Conservation (phyloP, 2,329 filamentous ascomycete genomes). For the Raffaelea albimanens region DNA sequence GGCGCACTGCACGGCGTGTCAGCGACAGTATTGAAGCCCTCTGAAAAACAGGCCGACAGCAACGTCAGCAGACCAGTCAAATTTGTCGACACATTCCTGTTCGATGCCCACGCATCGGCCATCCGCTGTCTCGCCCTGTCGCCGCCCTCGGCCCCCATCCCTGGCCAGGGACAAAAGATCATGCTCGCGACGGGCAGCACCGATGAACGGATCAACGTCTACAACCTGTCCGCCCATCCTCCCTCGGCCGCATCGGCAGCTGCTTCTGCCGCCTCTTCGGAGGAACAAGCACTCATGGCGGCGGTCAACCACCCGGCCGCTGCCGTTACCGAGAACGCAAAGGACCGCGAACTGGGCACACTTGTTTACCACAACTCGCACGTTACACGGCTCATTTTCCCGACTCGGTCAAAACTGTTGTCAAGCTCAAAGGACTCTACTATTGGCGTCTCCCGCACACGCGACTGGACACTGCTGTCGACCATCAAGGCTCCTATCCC, state of each 20-base stretch:
- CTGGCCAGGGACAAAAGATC: constrained; percentile 65
- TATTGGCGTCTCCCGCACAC: constrained; percentile 74
- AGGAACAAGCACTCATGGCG: constrained; percentile 49
- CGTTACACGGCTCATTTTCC: constrained; percentile 72
- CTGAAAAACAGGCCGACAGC: neutral
- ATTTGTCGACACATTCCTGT: constrained; percentile 90
- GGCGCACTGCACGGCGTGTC: constrained; percentile 83
- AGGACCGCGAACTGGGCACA: constrained; percentile 80
- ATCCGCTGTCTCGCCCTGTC: constrained; percentile 86
- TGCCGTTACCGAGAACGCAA: constrained; percentile 66
- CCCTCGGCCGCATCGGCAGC: constrained; percentile 35
- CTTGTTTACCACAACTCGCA: constrained; percentile 79
- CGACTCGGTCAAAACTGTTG: constrained; percentile 77
- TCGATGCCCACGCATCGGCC: constrained; percentile 84
- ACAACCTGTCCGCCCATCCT: constrained; percentile 69
- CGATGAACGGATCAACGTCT: constrained; percentile 92
- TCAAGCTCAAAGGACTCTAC: constrained; percentile 86
- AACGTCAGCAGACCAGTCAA: constrained; percentile 32
- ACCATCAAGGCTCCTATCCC: constrained; percentile 84
- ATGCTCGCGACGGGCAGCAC: constrained; percentile 86
- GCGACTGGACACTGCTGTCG: constrained; percentile 83
- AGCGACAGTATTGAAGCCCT: constrained; percentile 46
- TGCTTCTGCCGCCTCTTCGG: neutral
- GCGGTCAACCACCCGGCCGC: constrained; percentile 51
- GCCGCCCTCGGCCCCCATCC: constrained; percentile 53